Evolutionary conservation across 2,329 filamentous ascomycete genomes (phyloP), one percentile per base, ranked within the genome.

Genomic region (Pseudopyricularia cyperi): DNA sequence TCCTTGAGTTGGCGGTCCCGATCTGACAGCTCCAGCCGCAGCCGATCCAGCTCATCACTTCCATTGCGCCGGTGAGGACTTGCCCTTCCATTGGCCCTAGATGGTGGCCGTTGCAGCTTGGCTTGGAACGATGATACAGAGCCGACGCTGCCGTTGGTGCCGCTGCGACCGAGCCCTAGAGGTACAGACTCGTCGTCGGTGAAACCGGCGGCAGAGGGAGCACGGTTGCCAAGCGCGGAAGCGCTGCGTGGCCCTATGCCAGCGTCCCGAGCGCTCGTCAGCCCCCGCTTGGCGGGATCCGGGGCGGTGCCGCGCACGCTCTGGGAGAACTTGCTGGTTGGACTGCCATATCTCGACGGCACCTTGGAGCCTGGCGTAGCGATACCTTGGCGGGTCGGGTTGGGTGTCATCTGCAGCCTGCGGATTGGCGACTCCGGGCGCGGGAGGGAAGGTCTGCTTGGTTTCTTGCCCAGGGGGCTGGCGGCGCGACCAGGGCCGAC

Each of bases 1-100:
- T 96, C 93, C 59, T 83, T 85, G n/a, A 98, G 71, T 64, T 95
- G 88, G 57, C 76, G 80, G 59, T 97, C 89, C 30, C 89, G 83
- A 55, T 95, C 89, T 57, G 89, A 82, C 19, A 97, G 74, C 65
- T 91, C 80, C 37, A 74, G 71, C 55, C 80, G 82, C 28, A 98
- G 72, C 32, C 80, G 76, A 59, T 85, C 82, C 7, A 94, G 66
- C 63, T 95, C 87, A 44, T 85, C 50, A 26, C 47, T 49, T 14
- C 22, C 39, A 24, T 24, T 44, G 6, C 39, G 39, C 12, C 32
- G 15, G n/a, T 17, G 83, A 32, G 85, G 85, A 54, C 83, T 72
- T 11, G 52, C 52, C 48, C 53, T 61, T 11, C 60, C 61, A 19
- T 57, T 55, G n/a, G 72, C 69, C 39, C 76, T 71, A 3, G 77